A percentile compares a stretch with the other conserved stretches of the same genome.
phyloP scores from a whole-genome alignment of 768 basidiomycete genomes.

The Mycena rosella region DNA sequence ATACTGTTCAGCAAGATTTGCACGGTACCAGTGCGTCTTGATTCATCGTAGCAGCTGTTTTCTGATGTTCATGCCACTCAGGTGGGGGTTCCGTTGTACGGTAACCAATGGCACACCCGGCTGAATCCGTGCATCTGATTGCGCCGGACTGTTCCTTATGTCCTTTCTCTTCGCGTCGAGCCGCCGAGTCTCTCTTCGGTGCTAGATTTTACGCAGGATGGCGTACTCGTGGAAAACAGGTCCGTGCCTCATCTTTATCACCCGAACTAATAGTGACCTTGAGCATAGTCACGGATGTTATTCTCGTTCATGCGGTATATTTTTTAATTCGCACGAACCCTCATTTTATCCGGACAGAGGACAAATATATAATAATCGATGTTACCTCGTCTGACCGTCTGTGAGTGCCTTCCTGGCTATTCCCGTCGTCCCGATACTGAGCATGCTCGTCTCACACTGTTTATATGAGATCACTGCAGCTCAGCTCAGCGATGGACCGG shows the following conservation, averaged over 20 bases:
- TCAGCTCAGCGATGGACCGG: background rate
- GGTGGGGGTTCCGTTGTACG: constrained; percentile 22
- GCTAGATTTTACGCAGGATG: constrained; percentile 14
- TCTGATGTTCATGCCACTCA: background rate
- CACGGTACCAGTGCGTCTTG: constrained; percentile 9
- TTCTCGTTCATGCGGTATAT: constrained; percentile 6
- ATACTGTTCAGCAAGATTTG: constrained; percentile 8
- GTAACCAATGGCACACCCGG: background rate
- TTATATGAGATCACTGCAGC: background rate
- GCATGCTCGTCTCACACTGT: background rate
- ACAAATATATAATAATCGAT: too few species aligned
- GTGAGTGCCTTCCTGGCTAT: background rate
- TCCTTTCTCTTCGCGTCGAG: constrained; percentile 2
- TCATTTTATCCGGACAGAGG: background rate
- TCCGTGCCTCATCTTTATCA: background rate
- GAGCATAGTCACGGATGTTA: constrained; percentile 23
- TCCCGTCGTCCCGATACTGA: constrained; percentile 18
- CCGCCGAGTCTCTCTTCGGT: background rate
- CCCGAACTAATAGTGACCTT: too few species aligned
- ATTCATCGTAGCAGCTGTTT: too few species aligned
- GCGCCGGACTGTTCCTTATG: constrained; percentile 9
- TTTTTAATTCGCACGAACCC: too few species aligned
- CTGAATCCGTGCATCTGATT: background rate
- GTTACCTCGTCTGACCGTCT: constrained; percentile 28
- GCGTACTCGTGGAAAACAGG: constrained; percentile 23